phyloP scores from a whole-genome alignment of 1,284 basidiomycete species.

The Fomitopsis palustris region DNA sequence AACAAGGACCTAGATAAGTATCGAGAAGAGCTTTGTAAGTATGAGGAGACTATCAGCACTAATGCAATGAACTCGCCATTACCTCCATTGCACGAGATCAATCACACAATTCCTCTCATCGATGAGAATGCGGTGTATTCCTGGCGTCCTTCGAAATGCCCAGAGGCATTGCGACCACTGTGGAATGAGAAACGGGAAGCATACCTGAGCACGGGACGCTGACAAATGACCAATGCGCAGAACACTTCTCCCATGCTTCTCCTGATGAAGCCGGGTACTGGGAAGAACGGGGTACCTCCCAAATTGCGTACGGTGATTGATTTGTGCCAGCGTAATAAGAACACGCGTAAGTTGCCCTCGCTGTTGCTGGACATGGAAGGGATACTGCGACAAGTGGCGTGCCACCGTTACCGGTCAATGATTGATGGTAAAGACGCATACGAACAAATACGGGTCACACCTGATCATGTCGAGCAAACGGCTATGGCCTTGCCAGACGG shows the following conservation, averaged over 20 bases:
- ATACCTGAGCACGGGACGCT: constrained; percentile 27
- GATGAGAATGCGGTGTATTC: constrained; percentile 29
- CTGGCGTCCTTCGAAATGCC: constrained; percentile 28
- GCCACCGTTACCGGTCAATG: neutral
- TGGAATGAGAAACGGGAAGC: constrained; percentile 27
- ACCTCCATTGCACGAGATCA: constrained; percentile 33
- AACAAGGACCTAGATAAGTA: constrained; percentile 16
- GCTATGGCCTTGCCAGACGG: constrained; percentile 22
- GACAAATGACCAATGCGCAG: constrained; percentile 19
- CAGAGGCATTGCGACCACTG: constrained; percentile 22
- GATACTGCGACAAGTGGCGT: constrained; percentile 2
- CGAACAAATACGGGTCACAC: constrained; percentile 13
- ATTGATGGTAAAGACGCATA: constrained; percentile 18
- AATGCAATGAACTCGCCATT: constrained; percentile 22
- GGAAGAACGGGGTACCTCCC: constrained; percentile 13
- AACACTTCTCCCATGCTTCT: constrained; percentile 34
- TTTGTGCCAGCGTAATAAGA: constrained; percentile 27
- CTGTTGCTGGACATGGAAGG: constrained; percentile 20
- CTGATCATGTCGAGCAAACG: constrained; percentile 7
- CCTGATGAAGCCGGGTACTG: constrained; percentile 25
- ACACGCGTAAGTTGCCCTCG: constrained; percentile 31
- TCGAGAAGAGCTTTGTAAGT: constrained; percentile 12
- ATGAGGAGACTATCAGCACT: constrained; percentile 25
- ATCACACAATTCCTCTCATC: constrained; percentile 36
- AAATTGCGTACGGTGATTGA: constrained; percentile 30